Conservation (phyloP, 163 green algal species). For the Scenedesmus sp. region DNA sequence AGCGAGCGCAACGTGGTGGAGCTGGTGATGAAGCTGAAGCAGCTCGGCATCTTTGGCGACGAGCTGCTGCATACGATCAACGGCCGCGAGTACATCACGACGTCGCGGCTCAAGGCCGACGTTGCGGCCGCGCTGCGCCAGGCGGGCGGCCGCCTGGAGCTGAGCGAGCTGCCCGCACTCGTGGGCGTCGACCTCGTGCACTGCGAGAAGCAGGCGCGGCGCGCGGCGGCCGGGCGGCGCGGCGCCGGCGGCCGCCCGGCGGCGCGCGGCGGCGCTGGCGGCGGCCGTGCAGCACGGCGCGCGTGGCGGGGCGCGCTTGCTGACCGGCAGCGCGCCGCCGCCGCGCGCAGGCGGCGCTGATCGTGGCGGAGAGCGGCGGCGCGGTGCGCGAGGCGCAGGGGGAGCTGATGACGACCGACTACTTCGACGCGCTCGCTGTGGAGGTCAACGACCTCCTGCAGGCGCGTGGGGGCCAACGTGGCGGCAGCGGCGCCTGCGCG, state of each 20-base stretch:
- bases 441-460: slow-evolving; percentile 88
- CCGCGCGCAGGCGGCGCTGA: slow-evolving; percentile 40
- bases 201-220: slow-evolving; percentile 77
- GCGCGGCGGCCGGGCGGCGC: background rate
- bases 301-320: no score
- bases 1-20: slow-evolving; percentile 96
- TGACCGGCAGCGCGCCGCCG: no score
- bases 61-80: slow-evolving; percentile 90
- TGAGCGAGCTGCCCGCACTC: slow-evolving; percentile 80
- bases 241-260: background rate
- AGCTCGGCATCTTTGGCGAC: slow-evolving; percentile 66
- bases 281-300: no score
- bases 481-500: no score
- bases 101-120: slow-evolving; percentile 58
- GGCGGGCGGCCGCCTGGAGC: slow-evolving; percentile 60
- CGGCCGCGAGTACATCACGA: slow-evolving; percentile 91
- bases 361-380: slow-evolving; percentile 64
- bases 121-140: slow-evolving; percentile 51
- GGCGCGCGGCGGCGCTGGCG: background rate
- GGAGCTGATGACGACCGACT: slow-evolving; percentile 85
- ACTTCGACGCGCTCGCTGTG: slow-evolving; percentile 83
- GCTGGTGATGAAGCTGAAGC: slow-evolving; percentile 90
- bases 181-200: slow-evolving; percentile 92
- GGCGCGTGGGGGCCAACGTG: slow-evolving; percentile 32
- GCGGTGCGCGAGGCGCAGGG: slow-evolving; percentile 72